Evolutionary conservation across 495 filamentous ascomycete species (phyloP), one percentile per base, ranked within the genome.

Genomic region (Aspergillus saccharolyticus): DNA sequence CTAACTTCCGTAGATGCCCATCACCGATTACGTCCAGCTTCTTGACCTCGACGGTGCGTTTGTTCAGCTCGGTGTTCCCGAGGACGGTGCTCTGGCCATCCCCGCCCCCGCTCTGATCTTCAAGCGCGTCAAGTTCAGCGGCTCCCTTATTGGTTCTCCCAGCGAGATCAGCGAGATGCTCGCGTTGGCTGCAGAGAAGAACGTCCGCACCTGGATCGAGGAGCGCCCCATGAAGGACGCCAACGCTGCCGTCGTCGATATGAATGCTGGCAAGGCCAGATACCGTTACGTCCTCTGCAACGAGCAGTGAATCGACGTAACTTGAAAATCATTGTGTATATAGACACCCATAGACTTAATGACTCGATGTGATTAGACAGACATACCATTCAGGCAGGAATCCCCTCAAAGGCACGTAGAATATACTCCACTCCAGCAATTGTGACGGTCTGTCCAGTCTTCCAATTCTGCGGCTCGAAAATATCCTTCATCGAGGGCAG

Each of bases 131-230:
- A 88, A 81, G 67, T 66, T 92, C 22, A 82, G 78, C 4, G 88
- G 88, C 0, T 83, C 77, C 28, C 54, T 78, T 33, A 89, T 90
- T 52, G 89, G 89, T 0, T 70, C 77, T 9, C 88, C 88, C 6
- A 60, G 58, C 19, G 85, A 91, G 66, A 89, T 91, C 63, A 68
- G 79, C 53, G 85, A 89, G 66, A 91, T 95, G 89, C 61, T 93
- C 58, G 63, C 84, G 42, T 75, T 93, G 53, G 88, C 85, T 16
- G 88, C 72, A 0, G 78, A 86, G 53, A 85, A 90, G 72, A 77
- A 78, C 0, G 72, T 93, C 56, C 78, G 83, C 64, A 73, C 85
- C 0, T 89, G 85, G 85, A 70, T 91, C 16, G 63, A 87, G 65
- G 73, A 78, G 66, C 69, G 81, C 43, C 78, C 82, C 10, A 74